These are phyloP conservation scores for Paracoccidioides brasiliensis DNA, from an alignment of 2,329 filamentous ascomycete species.

Conservation along the genomic window DNA sequence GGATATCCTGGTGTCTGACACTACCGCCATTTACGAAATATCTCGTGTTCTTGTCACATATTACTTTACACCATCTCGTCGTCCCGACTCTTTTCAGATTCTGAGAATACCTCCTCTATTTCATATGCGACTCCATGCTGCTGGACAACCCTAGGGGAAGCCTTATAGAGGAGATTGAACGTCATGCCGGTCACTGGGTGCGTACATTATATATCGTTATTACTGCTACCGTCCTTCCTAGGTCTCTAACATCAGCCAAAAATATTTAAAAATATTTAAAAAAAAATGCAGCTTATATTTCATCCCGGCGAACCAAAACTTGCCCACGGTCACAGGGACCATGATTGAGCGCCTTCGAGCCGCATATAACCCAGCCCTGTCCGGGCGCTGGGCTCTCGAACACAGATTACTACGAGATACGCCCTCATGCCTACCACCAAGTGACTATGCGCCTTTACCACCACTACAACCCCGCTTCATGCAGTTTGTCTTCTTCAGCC, in stretches of 20 bases:
- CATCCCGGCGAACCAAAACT: constrained; percentile 29
- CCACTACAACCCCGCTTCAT: constrained; percentile 25
- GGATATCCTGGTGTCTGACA: too few relatives aligned
- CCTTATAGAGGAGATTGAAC: not conserved
- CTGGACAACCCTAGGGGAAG: not conserved
- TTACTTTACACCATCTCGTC: too few relatives aligned
- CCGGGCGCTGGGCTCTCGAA: constrained; percentile 29
- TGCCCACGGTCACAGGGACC: constrained; percentile 22
- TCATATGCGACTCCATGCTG: not conserved
- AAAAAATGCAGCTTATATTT: constrained; percentile 28
- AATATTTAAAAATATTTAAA: too few relatives aligned
- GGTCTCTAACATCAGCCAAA: too few relatives aligned
- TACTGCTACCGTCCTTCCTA: not conserved
- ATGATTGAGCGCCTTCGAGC: constrained; percentile 29
- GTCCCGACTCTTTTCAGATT: too few relatives aligned
- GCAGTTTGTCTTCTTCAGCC: constrained; percentile 31
- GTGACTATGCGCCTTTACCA: constrained; percentile 18
- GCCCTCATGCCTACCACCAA: constrained; percentile 26
- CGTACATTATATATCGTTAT: not conserved
- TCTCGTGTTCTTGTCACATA: too few relatives aligned
- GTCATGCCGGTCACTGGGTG: constrained; percentile 21
- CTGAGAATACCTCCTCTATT: not conserved
- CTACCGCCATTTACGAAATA: too few relatives aligned
- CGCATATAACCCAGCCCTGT: constrained; percentile 22
- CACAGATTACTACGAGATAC: constrained; percentile 33